Base-by-base conservation (phyloP, 140 eudicot genomes). In the Erigeron philadelphicus region DNA sequence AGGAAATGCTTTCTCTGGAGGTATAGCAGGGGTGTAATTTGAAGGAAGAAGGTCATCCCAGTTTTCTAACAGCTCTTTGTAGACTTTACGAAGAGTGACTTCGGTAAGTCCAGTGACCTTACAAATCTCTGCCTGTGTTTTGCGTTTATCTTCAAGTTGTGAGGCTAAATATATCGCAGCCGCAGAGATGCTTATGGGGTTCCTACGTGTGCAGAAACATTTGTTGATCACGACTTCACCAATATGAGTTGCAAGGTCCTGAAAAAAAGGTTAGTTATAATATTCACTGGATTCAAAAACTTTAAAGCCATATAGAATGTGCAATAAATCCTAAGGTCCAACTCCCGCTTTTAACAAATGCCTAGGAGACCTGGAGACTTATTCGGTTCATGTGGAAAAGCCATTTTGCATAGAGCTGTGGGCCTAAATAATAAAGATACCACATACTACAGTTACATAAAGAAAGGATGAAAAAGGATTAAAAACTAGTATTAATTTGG, bases 21-120 rank as follows among this genome's bases (percentile, higher is more conserved):
- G 98, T 65, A 93, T 88, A 7, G 91, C 96, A 1, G 98, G 98
- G 45, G 87, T 88, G 75, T 93, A 93, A 69, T 89, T 89, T 35
- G 98, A 81, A 21, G 98, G 98, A 61, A 86, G 98, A 17, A 93
- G 88, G 82, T 93, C 96, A 52, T 93, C 96, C 98, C 95, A 93
- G 61, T 93, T 93, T 76, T 93, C 98, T 50, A 93, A 61, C 0
- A 93, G 82, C 74, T 93, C 98, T 76, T 93, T 93, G 88, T 93
- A 93, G n/a, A 93, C 98, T 75, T 93, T 93, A 17, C 98, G 86
- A 35, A 93, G 87, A 23, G 98, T 93, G 71, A 93, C 98, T 67
- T 93, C 98, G 0, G 98, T 93, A 31, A 93, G 96, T 66, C 98
- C 98, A 0, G 98, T 93, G 41, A 93, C 98, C 64, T 93, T 93